phyloP scores from a whole-genome alignment of 163 green algal genomes.

The Chloromonas sp. region DNA sequence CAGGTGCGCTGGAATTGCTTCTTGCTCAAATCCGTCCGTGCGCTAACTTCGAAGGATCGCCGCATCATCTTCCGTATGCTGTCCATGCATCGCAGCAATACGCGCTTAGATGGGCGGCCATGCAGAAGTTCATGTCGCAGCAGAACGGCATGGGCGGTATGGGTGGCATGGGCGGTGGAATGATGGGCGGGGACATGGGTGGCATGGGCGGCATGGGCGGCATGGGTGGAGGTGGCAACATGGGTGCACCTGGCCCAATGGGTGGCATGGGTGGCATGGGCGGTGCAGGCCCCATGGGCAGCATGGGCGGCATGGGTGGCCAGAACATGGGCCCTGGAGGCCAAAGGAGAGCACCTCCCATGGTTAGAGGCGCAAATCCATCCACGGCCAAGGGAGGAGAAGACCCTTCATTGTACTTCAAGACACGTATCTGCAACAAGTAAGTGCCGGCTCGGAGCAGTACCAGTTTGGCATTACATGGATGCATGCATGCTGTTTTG shows the following conservation, averaged over 20 bases:
- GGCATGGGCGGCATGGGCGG: background rate
- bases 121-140: no score
- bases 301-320: background rate
- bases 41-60: no score
- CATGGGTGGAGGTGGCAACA: background rate
- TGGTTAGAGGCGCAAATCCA: background rate
- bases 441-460: constrained; percentile 9
- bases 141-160: background rate
- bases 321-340: background rate
- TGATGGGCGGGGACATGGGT: background rate
- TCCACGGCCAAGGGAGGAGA: background rate
- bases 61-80: no score
- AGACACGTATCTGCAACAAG: constrained; percentile 57
- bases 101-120: no score
- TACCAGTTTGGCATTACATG: background rate
- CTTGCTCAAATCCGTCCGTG: no score
- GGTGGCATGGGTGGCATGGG: constrained; percentile 8
- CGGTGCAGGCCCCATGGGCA: constrained; percentile 4
- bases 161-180: background rate
- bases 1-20: no score
- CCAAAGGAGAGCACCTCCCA: background rate
- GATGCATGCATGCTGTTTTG: background rate
- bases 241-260: background rate
- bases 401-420: constrained; percentile 33
- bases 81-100: no score